Evolutionary conservation across 805 yeast species (phyloP), one percentile per base, ranked within the genome.

Genomic region (Brettanomyces nanus): DNA sequence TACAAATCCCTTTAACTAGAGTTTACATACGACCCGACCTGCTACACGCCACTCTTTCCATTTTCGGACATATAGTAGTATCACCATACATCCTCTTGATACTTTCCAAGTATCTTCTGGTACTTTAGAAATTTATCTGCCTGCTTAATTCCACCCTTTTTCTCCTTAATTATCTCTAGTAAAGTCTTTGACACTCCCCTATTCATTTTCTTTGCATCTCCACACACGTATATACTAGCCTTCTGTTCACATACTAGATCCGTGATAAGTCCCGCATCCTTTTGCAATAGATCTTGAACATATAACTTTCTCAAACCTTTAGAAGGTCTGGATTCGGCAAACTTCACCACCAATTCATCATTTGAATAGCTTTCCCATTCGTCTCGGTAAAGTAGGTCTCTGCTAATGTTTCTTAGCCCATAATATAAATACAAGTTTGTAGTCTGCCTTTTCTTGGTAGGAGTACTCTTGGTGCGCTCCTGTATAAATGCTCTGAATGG

Each of bases 51-150:
- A n/a, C n/a, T n/a, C n/a, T n/a, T n/a, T n/a, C n/a, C n/a, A n/a
- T n/a, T n/a, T n/a, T n/a, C n/a, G n/a, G n/a, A n/a, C n/a, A n/a
- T n/a, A n/a, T n/a, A n/a, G 18, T 30, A 15, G 20, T 15, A 20
- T 14, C 66, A 90, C 97, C 98, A 90, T 10, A 90, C 94, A 68
- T 90, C 97, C 63, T 90, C 97, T 63, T 87, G 96, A 60, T 85
- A 90, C 56, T 80, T 74, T 53, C 90, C 90, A 50, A 80, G 77
- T 6, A 82, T 73, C 59, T 82, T 84, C 68, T 82, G 68, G 42
- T 76, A 69, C 63, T 84, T 81, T 41, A 89, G 65, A 42, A 77
- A 62, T 37, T 76, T 83, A 38, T 73, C 74, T 7, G 92, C 95
- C 43, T 71, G 77, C 31, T 71, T 80, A 31, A 66, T 64, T 6